Base-by-base conservation (phyloP, 2,329 filamentous ascomycete genomes). In the Pleomassaria siparia region DNA sequence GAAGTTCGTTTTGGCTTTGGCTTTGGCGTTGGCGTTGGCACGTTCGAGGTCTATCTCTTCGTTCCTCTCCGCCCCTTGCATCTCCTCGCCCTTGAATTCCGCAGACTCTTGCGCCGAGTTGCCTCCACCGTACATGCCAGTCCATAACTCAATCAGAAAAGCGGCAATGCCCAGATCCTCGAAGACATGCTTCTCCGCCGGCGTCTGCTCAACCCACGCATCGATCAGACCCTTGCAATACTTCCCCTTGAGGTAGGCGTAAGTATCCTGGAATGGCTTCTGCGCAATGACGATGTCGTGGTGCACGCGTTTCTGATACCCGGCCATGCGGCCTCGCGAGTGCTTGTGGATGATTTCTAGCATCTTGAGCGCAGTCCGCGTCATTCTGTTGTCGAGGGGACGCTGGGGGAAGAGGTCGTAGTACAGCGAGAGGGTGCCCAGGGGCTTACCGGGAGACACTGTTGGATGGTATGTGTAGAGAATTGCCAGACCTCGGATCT, bases 131-230 rank as follows among this genome's bases (percentile, higher is more conserved):
- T 97, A 97, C 85, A 96, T 92, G 48, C 87, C 83, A 11, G 76
- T 73, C 94, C 94, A 99, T 2, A 97, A 74, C 74, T 96, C 91
- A 21, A 97, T 89, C 43, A 97, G 75, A 61, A 96, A 99, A 0
- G 92, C 88, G 0, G 92, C 88, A 53, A 99, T 96, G 3, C 84
- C 82, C 16, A 99, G 74, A 65, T 97, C 92, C 67, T 99, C 94
- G 70, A 96, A 97, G 2, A 97, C 90, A 64, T 97, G 91, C 69
- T 97, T 99, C 13, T 77, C 77, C 0, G 91, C 89, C 64, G 95
- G 91, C 0, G 91, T 97, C 43, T 81, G 80, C 73, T 97, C 94
- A 12, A 84, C 85, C 94, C 92, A 99, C 1, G 72, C 74, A n/a
- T 81, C 71, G 12, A 91, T 86, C 11, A 99, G 74, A 1, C 72